Evolutionary conservation across 179 eudicot genomes (phyloP).

Genomic region (Vitellaria paradoxa): DNA sequence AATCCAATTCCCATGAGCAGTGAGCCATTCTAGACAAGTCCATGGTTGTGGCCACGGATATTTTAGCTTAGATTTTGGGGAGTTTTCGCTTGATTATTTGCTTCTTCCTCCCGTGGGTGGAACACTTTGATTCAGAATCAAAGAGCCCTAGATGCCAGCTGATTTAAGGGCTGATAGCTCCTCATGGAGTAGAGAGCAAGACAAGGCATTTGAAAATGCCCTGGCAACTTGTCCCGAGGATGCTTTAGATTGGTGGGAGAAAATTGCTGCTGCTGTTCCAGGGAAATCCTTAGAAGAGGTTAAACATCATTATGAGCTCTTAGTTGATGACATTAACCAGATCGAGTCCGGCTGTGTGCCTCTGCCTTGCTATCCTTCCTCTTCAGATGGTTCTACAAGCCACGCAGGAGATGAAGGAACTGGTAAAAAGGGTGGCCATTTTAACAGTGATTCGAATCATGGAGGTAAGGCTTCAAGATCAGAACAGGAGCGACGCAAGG

Average conservation of each 20-base stretch:
- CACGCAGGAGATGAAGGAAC: constrained; percentile 52
- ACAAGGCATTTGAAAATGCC: constrained; percentile 90
- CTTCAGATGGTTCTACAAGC: constrained; percentile 55
- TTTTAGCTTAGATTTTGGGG: constrained; percentile 1
- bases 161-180: constrained; percentile 30
- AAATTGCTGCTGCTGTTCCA: constrained; percentile 69
- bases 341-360: constrained; percentile 84
- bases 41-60: constrained; percentile 5
- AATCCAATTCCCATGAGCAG: constrained; percentile 10
- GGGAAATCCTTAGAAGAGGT: constrained; percentile 83
- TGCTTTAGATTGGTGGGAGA: constrained; percentile 74
- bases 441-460: constrained; percentile 47
- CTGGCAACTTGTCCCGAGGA: constrained; percentile 69
- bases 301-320: constrained; percentile 75
- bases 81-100: neutral
- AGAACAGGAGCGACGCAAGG: constrained; percentile 95
- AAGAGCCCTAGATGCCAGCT: constrained; percentile 25
- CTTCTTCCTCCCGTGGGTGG: constrained; percentile 24
- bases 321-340: constrained; percentile 64
- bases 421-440: constrained; percentile 55
- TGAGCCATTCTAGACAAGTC: constrained; percentile 11
- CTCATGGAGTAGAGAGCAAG: constrained; percentile 84
- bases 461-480: constrained; percentile 63
- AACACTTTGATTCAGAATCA: constrained; percentile 7
- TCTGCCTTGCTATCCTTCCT: constrained; percentile 46